Percentiles rank a stretch among this genome's conserved stretches.
phyloP scores from a whole-genome alignment of 352 stramenopile species.

The Halophytophthora batemanensis region DNA sequence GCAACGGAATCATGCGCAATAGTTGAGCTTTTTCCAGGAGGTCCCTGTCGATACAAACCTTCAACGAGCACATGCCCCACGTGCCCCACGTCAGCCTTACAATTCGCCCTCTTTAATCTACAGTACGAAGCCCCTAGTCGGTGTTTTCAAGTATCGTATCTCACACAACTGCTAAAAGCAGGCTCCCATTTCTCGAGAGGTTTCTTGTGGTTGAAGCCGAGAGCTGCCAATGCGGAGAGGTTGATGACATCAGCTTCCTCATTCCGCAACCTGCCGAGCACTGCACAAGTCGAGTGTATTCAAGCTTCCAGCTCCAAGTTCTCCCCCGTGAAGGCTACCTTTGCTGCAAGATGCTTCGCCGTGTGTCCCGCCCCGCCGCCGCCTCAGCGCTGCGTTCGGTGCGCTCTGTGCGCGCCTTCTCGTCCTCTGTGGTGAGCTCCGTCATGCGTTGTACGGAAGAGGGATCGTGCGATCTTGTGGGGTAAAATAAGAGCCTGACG shows the following conservation, averaged over 20 bases:
- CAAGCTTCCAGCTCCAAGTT: too few relatives aligned
- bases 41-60: not conserved
- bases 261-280: conserved; percentile 21
- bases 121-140: not conserved
- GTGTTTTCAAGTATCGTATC: too few relatives aligned
- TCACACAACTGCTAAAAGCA: too few relatives aligned
- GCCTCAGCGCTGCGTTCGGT: conserved; percentile 1
- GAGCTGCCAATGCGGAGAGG: too few relatives aligned
- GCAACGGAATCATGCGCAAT: too few relatives aligned
- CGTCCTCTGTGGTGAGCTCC: conserved; percentile 30
- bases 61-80: not conserved
- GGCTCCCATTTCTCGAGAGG: too few relatives aligned
- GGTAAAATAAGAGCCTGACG: not conserved
- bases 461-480: not conserved
- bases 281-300: not conserved
- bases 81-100: not conserved
- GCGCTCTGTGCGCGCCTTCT: conserved; percentile 39
- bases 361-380: conserved; percentile 18
- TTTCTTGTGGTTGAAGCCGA: too few relatives aligned
- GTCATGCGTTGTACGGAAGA: not conserved
- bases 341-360: conserved; percentile 21
- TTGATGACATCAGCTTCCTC: not conserved
- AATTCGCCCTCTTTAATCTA: not conserved
- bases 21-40: not conserved
- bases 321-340: not conserved